Evolutionary conservation across 2,329 filamentous ascomycete genomes (phyloP).

Genomic region (Phyllosticta citribraziliensis): DNA sequence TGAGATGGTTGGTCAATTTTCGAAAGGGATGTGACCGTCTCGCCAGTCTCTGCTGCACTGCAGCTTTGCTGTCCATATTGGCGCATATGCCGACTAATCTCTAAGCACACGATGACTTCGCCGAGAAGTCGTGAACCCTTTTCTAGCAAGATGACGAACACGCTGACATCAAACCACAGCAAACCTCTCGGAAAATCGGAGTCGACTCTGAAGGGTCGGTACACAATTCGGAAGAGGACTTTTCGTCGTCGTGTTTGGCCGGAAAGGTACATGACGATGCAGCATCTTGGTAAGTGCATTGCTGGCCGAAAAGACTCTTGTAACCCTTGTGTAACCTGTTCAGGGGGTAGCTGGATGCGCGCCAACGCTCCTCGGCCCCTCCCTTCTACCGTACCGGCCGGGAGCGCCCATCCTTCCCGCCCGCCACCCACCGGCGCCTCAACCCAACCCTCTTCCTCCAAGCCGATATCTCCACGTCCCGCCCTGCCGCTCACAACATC

Average conservation of each 20-base stretch:
- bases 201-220: neutral
- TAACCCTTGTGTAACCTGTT: neutral
- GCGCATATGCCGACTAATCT: neutral
- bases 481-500: neutral
- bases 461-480: neutral
- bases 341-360: neutral
- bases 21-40: neutral
- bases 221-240: neutral
- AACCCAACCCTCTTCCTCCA: neutral
- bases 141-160: neutral
- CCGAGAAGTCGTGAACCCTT: neutral
- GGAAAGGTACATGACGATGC: neutral
- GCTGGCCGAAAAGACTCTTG: neutral
- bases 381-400: neutral
- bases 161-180: neutral
- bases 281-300: neutral
- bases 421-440: neutral
- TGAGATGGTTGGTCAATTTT: neutral
- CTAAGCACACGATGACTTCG: neutral
- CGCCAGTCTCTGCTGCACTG: neutral
- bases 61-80: neutral
- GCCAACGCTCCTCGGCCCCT: neutral
- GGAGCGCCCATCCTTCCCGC: neutral
- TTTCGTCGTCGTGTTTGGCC: neutral
- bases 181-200: neutral